Percentiles rank a stretch among this genome's conserved stretches.
Evolutionary conservation across 2,329 filamentous ascomycete genomes (phyloP).

Genomic region (Trichoderma sp.): DNA sequence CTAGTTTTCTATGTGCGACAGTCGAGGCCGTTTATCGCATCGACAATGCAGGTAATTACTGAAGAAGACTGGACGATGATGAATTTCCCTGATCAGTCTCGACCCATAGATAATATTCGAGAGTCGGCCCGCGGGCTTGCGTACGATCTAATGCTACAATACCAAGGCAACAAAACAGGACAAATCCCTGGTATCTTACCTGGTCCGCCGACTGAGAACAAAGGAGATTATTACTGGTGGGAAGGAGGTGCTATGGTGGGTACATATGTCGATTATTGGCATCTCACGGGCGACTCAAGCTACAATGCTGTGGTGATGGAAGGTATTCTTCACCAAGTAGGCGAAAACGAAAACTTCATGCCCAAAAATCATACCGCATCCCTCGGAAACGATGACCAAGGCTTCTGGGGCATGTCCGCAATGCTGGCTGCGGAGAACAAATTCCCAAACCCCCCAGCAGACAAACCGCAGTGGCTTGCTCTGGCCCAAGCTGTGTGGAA

Average conservation of each 20-base stretch:
- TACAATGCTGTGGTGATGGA: constrained; percentile 59
- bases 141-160: constrained; percentile 49
- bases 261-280: constrained; percentile 67
- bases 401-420: constrained; percentile 66
- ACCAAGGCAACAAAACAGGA: constrained; percentile 50
- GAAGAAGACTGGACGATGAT: rapidly evolving
- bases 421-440: constrained; percentile 64
- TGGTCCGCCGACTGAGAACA: constrained; percentile 45
- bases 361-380: constrained; percentile 56
- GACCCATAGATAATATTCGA: constrained; percentile 43
- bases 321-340: constrained; percentile 57
- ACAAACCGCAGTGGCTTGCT: constrained; percentile 58
- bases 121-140: constrained; percentile 46
- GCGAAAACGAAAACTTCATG: constrained; percentile 56
- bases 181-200: constrained; percentile 55
- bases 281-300: constrained; percentile 59
- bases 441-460: constrained; percentile 55
- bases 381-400: constrained; percentile 68
- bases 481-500: constrained; percentile 70
- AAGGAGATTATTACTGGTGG: constrained; percentile 70
- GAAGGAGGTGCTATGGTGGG: constrained; percentile 67
- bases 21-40: not conserved
- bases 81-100: not conserved
- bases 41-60: not conserved
- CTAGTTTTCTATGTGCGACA: not conserved